Conservation (phyloP, 2,329 filamentous ascomycete species). For the Botrytis porri region DNA sequence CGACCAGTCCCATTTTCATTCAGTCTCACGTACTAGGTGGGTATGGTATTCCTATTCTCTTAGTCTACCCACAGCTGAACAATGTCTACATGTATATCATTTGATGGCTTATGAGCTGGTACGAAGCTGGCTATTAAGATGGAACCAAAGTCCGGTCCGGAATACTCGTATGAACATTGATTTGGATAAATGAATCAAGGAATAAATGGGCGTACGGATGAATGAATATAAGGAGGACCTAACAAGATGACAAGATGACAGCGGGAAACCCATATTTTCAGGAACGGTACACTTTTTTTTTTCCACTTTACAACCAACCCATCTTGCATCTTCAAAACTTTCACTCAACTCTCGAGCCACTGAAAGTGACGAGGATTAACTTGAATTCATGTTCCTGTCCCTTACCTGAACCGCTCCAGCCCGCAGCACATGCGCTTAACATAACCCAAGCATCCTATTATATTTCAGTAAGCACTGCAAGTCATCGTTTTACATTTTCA, state of each 20-base stretch:
- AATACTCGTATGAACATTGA: not conserved
- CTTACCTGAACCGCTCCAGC: constrained; percentile 19
- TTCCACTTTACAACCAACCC: not conserved
- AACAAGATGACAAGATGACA: not conserved
- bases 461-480: not conserved
- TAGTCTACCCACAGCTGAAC: not conserved
- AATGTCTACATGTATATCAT: not conserved
- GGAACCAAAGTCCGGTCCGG: not conserved
- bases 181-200: not conserved
- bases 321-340: not conserved
- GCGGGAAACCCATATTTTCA: not conserved
- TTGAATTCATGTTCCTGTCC: constrained; percentile 17
- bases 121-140: not conserved
- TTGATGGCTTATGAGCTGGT: not conserved
- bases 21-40: not conserved
- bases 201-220: not conserved
- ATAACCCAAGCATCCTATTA: constrained; percentile 11
- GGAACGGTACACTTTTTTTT: not conserved
- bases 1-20: not conserved
- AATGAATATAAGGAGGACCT: not conserved
- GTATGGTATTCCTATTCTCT: not conserved
- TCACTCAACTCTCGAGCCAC: not conserved
- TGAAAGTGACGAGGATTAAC: constrained; percentile 1
- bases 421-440: constrained; percentile 11
- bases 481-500: constrained; percentile 7